These are phyloP conservation scores for Actinomortierella ambigua DNA, from an alignment of 371 early-diverging fungal genomes.

Conservation along the genomic window DNA sequence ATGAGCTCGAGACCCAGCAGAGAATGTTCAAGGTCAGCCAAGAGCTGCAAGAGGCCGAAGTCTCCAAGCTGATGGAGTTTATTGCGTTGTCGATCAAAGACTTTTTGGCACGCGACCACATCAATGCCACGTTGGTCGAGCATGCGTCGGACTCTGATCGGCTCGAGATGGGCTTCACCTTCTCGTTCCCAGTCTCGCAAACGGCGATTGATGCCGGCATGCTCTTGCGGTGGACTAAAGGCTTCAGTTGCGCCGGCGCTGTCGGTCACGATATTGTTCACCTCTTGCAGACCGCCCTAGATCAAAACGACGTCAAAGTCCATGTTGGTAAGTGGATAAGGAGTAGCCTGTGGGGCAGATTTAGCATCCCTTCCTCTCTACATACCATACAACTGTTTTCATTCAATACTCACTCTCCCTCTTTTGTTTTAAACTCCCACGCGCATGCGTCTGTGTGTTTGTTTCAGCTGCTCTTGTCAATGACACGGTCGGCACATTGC, in stretches of 20 bases:
- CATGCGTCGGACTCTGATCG: slow-evolving; percentile 27
- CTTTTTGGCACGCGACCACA: slow-evolving; percentile 59
- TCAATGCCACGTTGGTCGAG: slow-evolving; percentile 32
- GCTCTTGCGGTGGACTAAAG: slow-evolving; percentile 93
- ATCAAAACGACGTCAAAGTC: slow-evolving; percentile 74
- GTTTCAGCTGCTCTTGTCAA: slow-evolving; percentile 84
- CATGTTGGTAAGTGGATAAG: slow-evolving; percentile 53
- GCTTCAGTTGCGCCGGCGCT: slow-evolving; percentile 81
- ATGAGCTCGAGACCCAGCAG: slow-evolving; percentile 69
- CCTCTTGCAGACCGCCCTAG: slow-evolving; percentile 83
- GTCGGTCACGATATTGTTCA: slow-evolving; percentile 89
- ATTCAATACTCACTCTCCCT: no score
- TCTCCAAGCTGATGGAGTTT: slow-evolving; percentile 72
- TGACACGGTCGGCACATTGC: slow-evolving; percentile 95
- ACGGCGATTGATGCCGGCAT: slow-evolving; percentile 75
- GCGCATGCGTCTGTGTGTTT: background rate
- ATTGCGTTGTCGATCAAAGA: slow-evolving; percentile 84
- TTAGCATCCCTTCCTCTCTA: no score
- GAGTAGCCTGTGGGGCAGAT: background rate
- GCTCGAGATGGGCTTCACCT: slow-evolving; percentile 89
- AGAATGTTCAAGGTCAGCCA: slow-evolving; percentile 81
- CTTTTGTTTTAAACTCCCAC: background rate
- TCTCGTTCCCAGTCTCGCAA: slow-evolving; percentile 92
- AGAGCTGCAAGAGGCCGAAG: slow-evolving; percentile 71
- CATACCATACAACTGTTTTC: no score